Evolutionary conservation across 2,329 filamentous ascomycete species (phyloP).

Genomic region (Metarhizium anisopliae): DNA sequence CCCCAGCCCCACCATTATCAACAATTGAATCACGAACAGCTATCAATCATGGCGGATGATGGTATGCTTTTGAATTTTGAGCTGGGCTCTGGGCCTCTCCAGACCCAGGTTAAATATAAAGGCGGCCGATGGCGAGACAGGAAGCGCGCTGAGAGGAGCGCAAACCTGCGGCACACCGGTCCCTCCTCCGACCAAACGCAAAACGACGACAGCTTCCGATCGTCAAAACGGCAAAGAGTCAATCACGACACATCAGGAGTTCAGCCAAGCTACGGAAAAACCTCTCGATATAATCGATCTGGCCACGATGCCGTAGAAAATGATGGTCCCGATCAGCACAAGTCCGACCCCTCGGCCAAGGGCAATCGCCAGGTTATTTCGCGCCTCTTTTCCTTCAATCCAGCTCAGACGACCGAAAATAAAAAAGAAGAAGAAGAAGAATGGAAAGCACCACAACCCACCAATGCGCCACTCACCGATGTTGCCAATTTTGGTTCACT

Average conservation of each 20-base stretch:
- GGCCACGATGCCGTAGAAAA: slow-evolving; percentile 9
- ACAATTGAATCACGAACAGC: background rate
- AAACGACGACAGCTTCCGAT: slow-evolving; percentile 22
- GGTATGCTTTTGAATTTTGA: slow-evolving; percentile 92
- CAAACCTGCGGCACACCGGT: slow-evolving; percentile 16
- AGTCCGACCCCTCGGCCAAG: slow-evolving; percentile 12
- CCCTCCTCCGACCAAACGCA: slow-evolving; percentile 14
- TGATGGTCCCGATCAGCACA: slow-evolving; percentile 10
- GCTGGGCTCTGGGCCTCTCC: slow-evolving; percentile 57
- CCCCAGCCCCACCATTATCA: slow-evolving; percentile 5
- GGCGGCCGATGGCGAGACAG: slow-evolving; percentile 93
- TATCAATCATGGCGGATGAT: slow-evolving; percentile 71
- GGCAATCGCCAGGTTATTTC: slow-evolving; percentile 61
- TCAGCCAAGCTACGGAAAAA: background rate
- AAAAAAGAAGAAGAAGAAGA: slow-evolving; percentile 38
- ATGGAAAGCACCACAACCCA: slow-evolving; percentile 58
- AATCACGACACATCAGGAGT: slow-evolving; percentile 15
- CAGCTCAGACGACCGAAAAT: slow-evolving; percentile 56
- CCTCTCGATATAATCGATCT: background rate
- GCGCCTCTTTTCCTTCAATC: slow-evolving; percentile 87
- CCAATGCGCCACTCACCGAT: slow-evolving; percentile 81
- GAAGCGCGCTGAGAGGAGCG: slow-evolving; percentile 50
- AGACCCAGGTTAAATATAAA: slow-evolving; percentile 59
- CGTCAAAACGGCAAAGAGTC: slow-evolving; percentile 37
- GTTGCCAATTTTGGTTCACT: slow-evolving; percentile 82